Conservation (phyloP, 2,329 filamentous ascomycete genomes). For the Fusarium zealandicum region DNA sequence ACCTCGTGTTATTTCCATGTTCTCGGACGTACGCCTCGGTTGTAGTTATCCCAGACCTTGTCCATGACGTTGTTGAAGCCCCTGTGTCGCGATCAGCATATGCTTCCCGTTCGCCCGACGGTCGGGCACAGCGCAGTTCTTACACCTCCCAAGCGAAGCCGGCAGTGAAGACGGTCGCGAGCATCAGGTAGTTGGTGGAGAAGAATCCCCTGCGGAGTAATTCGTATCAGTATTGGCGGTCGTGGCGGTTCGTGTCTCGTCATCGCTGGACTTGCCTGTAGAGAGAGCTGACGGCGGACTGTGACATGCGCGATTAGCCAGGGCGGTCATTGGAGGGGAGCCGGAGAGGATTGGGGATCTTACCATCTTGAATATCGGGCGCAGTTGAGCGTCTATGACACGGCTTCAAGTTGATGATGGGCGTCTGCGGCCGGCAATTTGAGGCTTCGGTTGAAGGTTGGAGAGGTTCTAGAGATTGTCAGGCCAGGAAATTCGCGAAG, state of each 20-base stretch:
- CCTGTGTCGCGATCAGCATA: slow-evolving; percentile 59
- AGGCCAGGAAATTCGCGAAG: slow-evolving; percentile 47
- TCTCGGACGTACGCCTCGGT: slow-evolving; percentile 79
- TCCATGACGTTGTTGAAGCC: slow-evolving; percentile 84
- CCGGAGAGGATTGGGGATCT: slow-evolving; percentile 13
- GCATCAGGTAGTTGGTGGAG: slow-evolving; percentile 86
- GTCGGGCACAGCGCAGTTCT: slow-evolving; percentile 47
- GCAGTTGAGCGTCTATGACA: slow-evolving; percentile 43
- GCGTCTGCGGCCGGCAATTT: slow-evolving; percentile 39
- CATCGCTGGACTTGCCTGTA: slow-evolving; percentile 50
- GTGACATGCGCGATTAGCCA: slow-evolving; percentile 48
- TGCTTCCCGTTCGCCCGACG: slow-evolving; percentile 27
- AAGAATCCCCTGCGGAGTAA: slow-evolving; percentile 72
- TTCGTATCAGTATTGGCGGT: slow-evolving; percentile 38
- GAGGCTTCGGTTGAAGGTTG: slow-evolving; percentile 41
- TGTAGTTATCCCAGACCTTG: slow-evolving; percentile 87
- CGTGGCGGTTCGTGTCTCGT: slow-evolving; percentile 25
- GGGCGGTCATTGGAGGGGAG: slow-evolving; percentile 5
- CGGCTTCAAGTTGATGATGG: slow-evolving; percentile 37
- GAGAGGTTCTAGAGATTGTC: slow-evolving; percentile 44
- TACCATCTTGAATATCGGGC: slow-evolving; percentile 49
- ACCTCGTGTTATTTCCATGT: not conserved
- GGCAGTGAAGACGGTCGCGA: slow-evolving; percentile 82
- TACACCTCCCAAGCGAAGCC: slow-evolving; percentile 97
- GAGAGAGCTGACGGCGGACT: slow-evolving; percentile 49